Conservation (phyloP, 371 early-diverging fungal species). For the Chytridium lagenaria region DNA sequence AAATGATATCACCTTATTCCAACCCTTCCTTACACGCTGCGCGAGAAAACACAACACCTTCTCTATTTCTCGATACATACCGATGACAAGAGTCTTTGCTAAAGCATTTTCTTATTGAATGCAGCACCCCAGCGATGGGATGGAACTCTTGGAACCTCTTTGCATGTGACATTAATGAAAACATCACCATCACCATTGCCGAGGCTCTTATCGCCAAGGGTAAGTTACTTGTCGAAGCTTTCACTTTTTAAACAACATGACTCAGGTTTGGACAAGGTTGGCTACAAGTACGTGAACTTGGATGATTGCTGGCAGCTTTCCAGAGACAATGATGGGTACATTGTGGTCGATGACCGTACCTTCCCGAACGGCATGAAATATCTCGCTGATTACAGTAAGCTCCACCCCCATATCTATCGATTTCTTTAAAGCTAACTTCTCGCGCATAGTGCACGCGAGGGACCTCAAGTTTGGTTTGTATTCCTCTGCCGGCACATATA, state of each 20-base stretch:
- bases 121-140: slow-evolving; percentile 40
- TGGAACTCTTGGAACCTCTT: slow-evolving; percentile 57
- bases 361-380: slow-evolving; percentile 54
- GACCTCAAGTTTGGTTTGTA: slow-evolving; percentile 57
- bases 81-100: no score
- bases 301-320: slow-evolving; percentile 57
- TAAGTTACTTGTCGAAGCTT: background rate
- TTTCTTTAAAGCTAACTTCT: background rate
- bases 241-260: background rate
- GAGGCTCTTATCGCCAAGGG: slow-evolving; percentile 40
- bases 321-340: slow-evolving; percentile 45
- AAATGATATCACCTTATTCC: no score
- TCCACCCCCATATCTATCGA: background rate
- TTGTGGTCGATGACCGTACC: slow-evolving; percentile 42
- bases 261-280: slow-evolving; percentile 31
- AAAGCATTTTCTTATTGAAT: no score
- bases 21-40: no score
- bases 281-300: slow-evolving; percentile 51
- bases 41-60: no score
- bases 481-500: slow-evolving; percentile 54
- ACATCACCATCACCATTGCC: slow-evolving; percentile 41
- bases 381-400: slow-evolving; percentile 47
- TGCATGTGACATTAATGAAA: slow-evolving; percentile 48
- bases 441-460: slow-evolving; percentile 25
- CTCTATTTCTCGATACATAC: no score